Evolutionary conservation across 75 land plant genomes (phyloP).

Genomic region (Sequoiadendron giganteum): DNA sequence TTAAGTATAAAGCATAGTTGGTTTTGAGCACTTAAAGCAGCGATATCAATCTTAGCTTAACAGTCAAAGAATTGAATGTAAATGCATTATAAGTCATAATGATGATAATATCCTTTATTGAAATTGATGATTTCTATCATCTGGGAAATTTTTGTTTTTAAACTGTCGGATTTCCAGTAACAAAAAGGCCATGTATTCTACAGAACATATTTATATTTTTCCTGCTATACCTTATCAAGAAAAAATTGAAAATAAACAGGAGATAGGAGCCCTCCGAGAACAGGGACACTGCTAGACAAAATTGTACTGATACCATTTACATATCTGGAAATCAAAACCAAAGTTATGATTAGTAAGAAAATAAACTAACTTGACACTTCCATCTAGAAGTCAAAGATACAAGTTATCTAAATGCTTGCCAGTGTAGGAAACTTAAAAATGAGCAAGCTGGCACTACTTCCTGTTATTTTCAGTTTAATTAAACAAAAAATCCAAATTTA

Average conservation of each 20-base stretch:
- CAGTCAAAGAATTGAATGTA: not conserved
- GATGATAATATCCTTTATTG: not conserved
- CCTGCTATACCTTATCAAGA: conserved; percentile 82
- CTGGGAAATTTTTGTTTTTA: not conserved
- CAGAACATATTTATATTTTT: not conserved
- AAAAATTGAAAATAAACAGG: conserved; percentile 96
- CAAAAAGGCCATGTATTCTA: not conserved
- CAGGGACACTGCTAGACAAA: conserved; percentile 90
- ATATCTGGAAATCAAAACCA: conserved; percentile 59
- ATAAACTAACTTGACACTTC: not conserved
- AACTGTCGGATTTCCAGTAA: not conserved
- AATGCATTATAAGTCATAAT: not conserved
- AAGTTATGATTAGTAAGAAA: not conserved
- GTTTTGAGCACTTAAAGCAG: not conserved
- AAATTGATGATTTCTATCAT: not conserved
- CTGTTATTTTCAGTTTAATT: not conserved
- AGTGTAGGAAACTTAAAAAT: not conserved
- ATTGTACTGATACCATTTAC: conserved; percentile 93
- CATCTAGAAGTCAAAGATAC: not conserved
- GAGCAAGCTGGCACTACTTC: not conserved
- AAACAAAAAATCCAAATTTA: not conserved
- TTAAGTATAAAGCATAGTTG: not conserved
- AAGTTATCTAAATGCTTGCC: not conserved
- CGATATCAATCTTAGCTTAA: not conserved
- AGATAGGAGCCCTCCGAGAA: conserved; percentile 87